A percentile compares a stretch with the other conserved stretches of the same genome.
Conservation (phyloP, 352 stramenopile genomes). For the Pythium oligandrum region DNA sequence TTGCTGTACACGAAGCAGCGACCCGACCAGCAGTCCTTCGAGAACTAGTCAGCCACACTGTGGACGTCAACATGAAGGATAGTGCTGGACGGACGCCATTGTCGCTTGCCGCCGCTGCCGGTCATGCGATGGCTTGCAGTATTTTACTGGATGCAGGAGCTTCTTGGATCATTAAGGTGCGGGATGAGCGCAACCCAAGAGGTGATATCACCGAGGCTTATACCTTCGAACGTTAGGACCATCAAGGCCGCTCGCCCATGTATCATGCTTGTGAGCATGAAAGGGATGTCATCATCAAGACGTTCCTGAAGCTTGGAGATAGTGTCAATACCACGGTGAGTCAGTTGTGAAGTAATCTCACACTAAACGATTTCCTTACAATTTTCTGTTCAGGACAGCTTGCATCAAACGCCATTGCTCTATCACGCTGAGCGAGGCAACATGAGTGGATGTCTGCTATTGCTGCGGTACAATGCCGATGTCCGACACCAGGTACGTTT, state of each 20-base stretch:
- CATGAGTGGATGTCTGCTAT: constrained; percentile 29
- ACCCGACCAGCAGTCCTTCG: constrained; percentile 3
- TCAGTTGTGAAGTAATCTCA: no score
- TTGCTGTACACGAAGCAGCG: constrained; percentile 7
- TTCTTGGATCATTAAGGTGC: constrained; percentile 1
- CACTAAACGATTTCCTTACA: not conserved
- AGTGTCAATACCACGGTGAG: constrained; percentile 4
- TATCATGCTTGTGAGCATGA: constrained; percentile 40
- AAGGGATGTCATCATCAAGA: constrained; percentile 27
- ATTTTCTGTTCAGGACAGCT: constrained; percentile 27
- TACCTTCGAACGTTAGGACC: constrained; percentile 22
- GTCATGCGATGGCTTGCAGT: constrained; percentile 1
- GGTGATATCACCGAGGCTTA: not conserved
- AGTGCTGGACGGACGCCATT: constrained; percentile 2
- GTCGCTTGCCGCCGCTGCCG: constrained; percentile 6
- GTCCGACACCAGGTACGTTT: constrained; percentile 28
- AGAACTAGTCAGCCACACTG: constrained; percentile 2
- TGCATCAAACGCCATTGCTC: constrained; percentile 36
- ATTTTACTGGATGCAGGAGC: constrained; percentile 8
- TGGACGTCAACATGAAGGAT: constrained; percentile 5
- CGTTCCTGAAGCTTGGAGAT: constrained; percentile 27
- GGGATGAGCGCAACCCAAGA: no score
- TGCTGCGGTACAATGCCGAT: constrained; percentile 34
- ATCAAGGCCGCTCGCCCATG: constrained; percentile 37
- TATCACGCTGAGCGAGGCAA: constrained; percentile 43